Conservation (phyloP, 805 yeast species). For the Nakazawaea holstii region DNA sequence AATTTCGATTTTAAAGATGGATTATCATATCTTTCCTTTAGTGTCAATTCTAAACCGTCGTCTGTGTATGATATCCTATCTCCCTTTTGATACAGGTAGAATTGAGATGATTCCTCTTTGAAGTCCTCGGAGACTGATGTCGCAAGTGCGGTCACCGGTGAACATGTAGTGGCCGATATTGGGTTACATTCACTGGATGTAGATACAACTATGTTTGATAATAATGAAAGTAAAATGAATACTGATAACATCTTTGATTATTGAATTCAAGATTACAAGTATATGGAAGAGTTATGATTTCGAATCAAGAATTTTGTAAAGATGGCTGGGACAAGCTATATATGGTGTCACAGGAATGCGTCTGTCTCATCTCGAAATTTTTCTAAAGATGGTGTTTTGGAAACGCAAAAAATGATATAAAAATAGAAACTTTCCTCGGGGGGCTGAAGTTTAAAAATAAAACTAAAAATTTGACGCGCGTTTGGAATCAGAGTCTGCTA, state of each 20-base stretch:
- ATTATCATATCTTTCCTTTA: conserved; percentile 63
- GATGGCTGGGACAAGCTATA: too few species aligned
- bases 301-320: neutral
- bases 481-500: too few species aligned
- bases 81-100: conserved; percentile 36
- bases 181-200: conserved; percentile 31
- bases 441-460: too few species aligned
- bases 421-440: too few species aligned
- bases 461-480: too few species aligned
- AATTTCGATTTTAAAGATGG: conserved; percentile 75
- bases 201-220: neutral
- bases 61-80: conserved; percentile 37
- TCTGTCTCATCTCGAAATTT: too few species aligned
- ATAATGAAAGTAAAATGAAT: neutral
- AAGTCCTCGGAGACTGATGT: conserved; percentile 50
- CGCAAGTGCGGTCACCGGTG: conserved; percentile 57
- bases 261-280: neutral
- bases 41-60: conserved; percentile 57
- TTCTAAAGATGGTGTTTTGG: too few species aligned
- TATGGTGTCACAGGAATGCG: too few species aligned
- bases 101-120: conserved; percentile 37
- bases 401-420: too few species aligned
- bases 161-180: conserved; percentile 25
- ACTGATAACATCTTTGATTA: neutral
- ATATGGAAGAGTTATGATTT: neutral